Base-by-base conservation (phyloP, 805 yeast species). In the Cyberlindnera euphorbiiphila region DNA sequence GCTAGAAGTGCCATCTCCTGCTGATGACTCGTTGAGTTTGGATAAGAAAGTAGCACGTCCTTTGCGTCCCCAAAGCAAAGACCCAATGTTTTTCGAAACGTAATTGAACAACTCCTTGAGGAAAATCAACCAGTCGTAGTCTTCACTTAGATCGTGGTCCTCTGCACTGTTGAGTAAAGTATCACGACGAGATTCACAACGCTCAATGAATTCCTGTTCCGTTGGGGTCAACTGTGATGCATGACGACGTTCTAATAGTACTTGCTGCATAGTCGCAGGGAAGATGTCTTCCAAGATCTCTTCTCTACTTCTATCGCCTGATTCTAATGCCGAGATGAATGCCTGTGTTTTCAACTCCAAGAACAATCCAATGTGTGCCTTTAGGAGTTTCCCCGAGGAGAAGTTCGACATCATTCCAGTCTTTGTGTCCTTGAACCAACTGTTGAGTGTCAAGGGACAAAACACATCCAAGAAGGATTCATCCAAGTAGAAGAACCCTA, bases 321-420 rank as follows among this genome's bases (percentile, higher is more conserved):
- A 69, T 53, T 82, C 85, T 42, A 89, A 60, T 0, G 95, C 96
- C 1, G 96, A 81, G 15, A 93, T 88, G 55, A 78, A 93, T 0
- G 96, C 96, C 60, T 93, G 98, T 0, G 98, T 93, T 58, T 93
- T 93, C 56, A 93, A 70, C 49, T 93, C 97, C 26, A 93, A 66
- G 49, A 72, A 87, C 34, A 93, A 62, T 10, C 76, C 77, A 0
- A 93, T 88, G 50, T 86, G 96, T 9, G 84, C 76, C 57, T 88
- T 88, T 41, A 87, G 64, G 28, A 93, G 65, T 49, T 80, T 75
- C 5, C 87, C 69, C 18, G 55, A 43, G 16, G 43, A 39, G 22
- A 42, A 14, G 12, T 39, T 72, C 10, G 27, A 21, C 13, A 34
- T 24, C 3, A 31, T 25, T 4, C 40, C 40, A 2, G 14, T 19